phyloP scores from a whole-genome alignment of 768 basidiomycete genomes.

The Rhodotorula graminis region DNA sequence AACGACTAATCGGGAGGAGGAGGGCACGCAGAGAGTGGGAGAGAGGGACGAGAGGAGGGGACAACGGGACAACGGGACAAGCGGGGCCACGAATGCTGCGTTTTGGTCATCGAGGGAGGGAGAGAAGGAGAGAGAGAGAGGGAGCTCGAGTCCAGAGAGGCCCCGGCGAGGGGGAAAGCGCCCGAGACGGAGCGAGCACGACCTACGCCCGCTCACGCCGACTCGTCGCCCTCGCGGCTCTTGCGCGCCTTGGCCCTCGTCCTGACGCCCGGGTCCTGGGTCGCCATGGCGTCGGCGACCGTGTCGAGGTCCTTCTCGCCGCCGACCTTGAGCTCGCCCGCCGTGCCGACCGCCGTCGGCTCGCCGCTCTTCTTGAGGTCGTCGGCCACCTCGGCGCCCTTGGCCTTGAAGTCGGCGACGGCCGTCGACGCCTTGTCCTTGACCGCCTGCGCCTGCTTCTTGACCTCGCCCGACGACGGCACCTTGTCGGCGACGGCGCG shows the following conservation, averaged over 20 bases:
- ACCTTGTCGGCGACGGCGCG: conserved; percentile 36
- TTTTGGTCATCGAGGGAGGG: no score
- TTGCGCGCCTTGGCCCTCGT: conserved; percentile 11
- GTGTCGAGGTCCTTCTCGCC: conserved; percentile 18
- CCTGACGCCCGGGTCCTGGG: conserved; percentile 5
- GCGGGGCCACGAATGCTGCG: no score
- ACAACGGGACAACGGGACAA: no score
- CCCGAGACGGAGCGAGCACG: no score
- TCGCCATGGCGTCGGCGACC: background rate
- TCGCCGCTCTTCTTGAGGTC: conserved; percentile 17
- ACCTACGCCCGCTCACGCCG: no score
- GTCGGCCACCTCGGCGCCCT: conserved; percentile 49
- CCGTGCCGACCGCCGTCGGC: conserved; percentile 9
- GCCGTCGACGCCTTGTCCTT: conserved; percentile 15
- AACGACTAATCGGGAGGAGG: no score
- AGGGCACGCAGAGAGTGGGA: no score
- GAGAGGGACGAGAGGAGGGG: no score
- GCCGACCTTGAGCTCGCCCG: conserved; percentile 4
- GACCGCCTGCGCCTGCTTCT: conserved; percentile 4
- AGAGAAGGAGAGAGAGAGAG: no score
- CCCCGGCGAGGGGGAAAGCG: no score
- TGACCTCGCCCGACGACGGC: conserved; percentile 38
- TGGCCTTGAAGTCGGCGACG: conserved; percentile 45
- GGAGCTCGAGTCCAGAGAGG: no score
- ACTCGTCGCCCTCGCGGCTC: background rate